Conservation (phyloP, 805 yeast genomes). For the Yamadazyma akitaensis region DNA sequence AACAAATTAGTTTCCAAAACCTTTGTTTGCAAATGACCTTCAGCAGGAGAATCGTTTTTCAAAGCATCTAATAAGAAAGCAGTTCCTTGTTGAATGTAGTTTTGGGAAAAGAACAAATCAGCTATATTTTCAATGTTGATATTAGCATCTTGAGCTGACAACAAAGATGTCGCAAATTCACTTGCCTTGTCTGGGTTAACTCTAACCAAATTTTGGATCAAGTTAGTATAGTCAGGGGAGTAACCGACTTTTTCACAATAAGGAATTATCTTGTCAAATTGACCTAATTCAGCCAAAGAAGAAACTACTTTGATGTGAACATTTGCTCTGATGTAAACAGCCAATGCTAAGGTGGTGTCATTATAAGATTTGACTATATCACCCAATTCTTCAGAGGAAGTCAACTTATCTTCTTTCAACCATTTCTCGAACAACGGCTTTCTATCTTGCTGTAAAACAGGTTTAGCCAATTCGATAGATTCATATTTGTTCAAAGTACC, state of each 20-base stretch:
- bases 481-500: slow-evolving; percentile 91
- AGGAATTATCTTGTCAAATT: slow-evolving; percentile 92
- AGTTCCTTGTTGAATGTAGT: slow-evolving; percentile 95
- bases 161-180: slow-evolving; percentile 88
- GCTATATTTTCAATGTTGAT: slow-evolving; percentile 84
- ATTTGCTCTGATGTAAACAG: slow-evolving; percentile 82
- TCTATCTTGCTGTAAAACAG: slow-evolving; percentile 93
- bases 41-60: slow-evolving; percentile 89
- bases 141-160: slow-evolving; percentile 54
- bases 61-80: slow-evolving; percentile 94
- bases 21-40: slow-evolving; percentile 94
- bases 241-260: slow-evolving; percentile 87
- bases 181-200: slow-evolving; percentile 97
- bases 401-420: slow-evolving; percentile 91
- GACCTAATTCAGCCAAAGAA: slow-evolving; percentile 90
- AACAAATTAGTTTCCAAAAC: slow-evolving; percentile 86
- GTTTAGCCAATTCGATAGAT: slow-evolving; percentile 90
- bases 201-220: slow-evolving; percentile 87
- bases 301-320: slow-evolving; percentile 87
- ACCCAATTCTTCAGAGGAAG: slow-evolving; percentile 95
- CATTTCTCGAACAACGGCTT: slow-evolving; percentile 92
- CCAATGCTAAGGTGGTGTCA: slow-evolving; percentile 82
- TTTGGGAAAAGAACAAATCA: slow-evolving; percentile 92
- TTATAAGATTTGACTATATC: slow-evolving; percentile 83
- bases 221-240: slow-evolving; percentile 83